Evolutionary conservation across 441 rosid genomes (phyloP), one percentile per base, ranked within the genome.

Genomic region (Pelargonium myrrhifolium): DNA sequence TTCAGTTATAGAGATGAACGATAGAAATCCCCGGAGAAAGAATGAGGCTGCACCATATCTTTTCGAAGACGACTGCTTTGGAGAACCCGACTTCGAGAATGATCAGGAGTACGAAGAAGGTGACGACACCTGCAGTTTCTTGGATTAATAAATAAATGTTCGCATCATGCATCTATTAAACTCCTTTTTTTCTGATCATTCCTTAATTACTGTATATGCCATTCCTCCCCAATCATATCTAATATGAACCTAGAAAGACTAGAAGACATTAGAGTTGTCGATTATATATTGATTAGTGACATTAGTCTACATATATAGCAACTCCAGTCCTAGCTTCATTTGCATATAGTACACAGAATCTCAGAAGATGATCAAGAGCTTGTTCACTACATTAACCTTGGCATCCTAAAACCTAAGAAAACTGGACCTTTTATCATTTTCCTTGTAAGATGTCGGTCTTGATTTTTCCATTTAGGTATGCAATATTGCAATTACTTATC

Each of bases 1-100:
- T 64, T 79, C 88, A 2, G 86, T 86, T 68, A 82, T 93, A 72
- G 83, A 82, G 73, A 78, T 55, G 77, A 85, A 86, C 47, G 96
- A 93, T 65, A 75, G 77, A 69, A 86, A 89, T 64, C 78, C 92
- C 1, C 74, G 68, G 67, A 80, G 73, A 81, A 78, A 83, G 81
- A 84, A 82, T 75, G 90, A 82, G 67, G 63, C 77, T 55, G 81
- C 82, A 35, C 79, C 88, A 45, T 80, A 74, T 64, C 88, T 89
- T 69, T 93, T 91, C 8, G 83, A 76, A 65, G 85, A 84, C 59
- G 82, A 70, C 12, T 40, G 70, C 49, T 59, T 67, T 51, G 79
- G 64, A 79, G 85, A 77, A 66, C 67, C 71, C 1, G 68, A 61
- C 76, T 84, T 75, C 2, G 59, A 53, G 22, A 81, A 74, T 55